Base-by-base conservation (phyloP, 176 grass and related monocot genomes). In the Phyllostachys edulis region DNA sequence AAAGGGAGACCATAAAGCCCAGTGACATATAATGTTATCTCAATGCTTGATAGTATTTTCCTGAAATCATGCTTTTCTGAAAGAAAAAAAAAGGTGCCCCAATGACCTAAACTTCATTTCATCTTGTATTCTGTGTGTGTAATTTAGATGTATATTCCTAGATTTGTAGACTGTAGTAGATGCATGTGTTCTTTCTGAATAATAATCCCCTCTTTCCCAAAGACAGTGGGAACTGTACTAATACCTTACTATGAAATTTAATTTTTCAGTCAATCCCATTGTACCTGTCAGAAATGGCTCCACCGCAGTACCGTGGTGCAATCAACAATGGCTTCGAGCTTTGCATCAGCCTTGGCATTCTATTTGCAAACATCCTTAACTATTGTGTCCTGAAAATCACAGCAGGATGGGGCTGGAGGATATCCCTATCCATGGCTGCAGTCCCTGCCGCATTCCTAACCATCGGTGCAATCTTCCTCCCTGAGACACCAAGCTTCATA, bases 221-320 rank as follows among this genome's bases (percentile, higher is more conserved):
- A 63, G 36, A 67, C 7, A 82, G 14, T 69, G 2, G 14, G 67
- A 73, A 73, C 3, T 74, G 6, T 39, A 16, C 46, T 78, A 49
- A 73, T 55, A 75, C 27, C 13, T 67, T 78, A 64, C 4, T 69
- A 32, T 85, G 69, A 32, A 64, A 61, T 82, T 55, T 77, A 5
- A 5, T 36, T 75, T 85, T 90, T 50, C 87, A 98, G 96, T 83
- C 91, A 32, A 91, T 99, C 54, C 96, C 96, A 36, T 67, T 99
- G 38, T 99, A 99, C 80, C 86, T 99, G 23, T 90, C 91, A 11
- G 93, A 99, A 89, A 96, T 99, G 93, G 91, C 91, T 0, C 96
- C 91, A 16, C 87, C 96, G 0, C 85, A 57, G 5, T 87, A 94
- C 81, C 89, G 93, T 27, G 96, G 96, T n/a, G 93, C 96, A 45